Evolutionary conservation across 176 grass and related monocot species (phyloP), one percentile per base, ranked within the genome.

Genomic region (Oryza glumipatula): DNA sequence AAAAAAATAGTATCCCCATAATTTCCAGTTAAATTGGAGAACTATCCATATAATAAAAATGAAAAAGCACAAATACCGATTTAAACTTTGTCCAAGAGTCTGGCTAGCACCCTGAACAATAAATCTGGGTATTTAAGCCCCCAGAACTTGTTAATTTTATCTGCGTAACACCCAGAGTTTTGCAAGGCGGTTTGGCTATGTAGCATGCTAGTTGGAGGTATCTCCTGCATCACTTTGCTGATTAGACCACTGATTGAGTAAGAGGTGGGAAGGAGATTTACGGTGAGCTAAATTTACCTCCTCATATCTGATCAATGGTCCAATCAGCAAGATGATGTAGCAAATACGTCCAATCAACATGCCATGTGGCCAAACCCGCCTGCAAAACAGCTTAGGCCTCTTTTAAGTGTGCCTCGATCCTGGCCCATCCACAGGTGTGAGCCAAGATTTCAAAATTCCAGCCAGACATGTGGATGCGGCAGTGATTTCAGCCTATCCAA

Each of bases 11-110:
- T 30, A 38, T 4, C 2, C 19, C 76, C 69, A 49, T 49, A 30
- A 65, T 68, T 85, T 75, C 63, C 23, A 66, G 52, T 65, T 72
- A 32, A 52, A 33, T 80, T 33, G 10, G 3, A 39, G 10, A 75
- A 43, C 21, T 69, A 67, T 74, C 11, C 35, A 73, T 63, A 74
- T 58, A 46, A 82, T 82, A 24, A 90, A 78, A 61, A 78, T 26
- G 73, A 74, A 52, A 52, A 52, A 16, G 1, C 4, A 38, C 14
- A 52, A 52, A 15, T 16, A 16, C 49, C 4, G 1, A 4, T 52
- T 15, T 52, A 3, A 58, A 58, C 17, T 8, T 21, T 3, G 1
- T 17, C 7, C 16, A 21, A 58, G 17, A 58, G 19, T 21, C 7
- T 21, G 54, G 2, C 17, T 58, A n/a, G 54, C 54, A 21, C 19